These are phyloP conservation scores for Paraphoma sp. DNA, from an alignment of 2,329 filamentous ascomycete species.

Conservation along the genomic window DNA sequence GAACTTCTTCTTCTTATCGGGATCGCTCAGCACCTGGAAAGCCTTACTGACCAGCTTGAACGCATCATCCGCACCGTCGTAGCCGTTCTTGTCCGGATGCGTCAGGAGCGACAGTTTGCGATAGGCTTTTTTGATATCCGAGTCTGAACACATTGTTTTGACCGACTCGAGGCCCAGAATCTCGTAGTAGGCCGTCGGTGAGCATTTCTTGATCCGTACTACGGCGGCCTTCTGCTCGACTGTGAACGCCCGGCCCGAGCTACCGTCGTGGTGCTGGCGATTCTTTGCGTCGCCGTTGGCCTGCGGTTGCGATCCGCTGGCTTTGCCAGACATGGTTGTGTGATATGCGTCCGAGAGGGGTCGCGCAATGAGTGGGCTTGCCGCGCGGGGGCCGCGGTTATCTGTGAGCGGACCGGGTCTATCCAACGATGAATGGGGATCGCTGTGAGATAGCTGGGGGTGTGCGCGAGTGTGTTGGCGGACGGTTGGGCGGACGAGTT, in stretches of 20 bases:
- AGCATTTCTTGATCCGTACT: conserved; percentile 83
- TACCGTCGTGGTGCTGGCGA: conserved; percentile 77
- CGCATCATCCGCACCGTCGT: conserved; percentile 92
- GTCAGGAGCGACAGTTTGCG: conserved; percentile 92
- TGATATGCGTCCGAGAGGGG: background rate
- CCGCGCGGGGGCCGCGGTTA: background rate
- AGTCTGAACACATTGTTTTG: conserved; percentile 71
- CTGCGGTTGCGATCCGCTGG: conserved; percentile 52
- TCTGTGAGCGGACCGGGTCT: too few species aligned
- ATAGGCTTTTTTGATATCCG: conserved; percentile 97
- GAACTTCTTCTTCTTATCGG: conserved; percentile 88
- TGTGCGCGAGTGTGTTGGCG: background rate
- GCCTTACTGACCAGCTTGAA: conserved; percentile 98
- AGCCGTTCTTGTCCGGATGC: conserved; percentile 98
- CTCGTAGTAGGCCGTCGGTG: conserved; percentile 90
- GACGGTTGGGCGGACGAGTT: background rate
- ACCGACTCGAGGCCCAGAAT: conserved; percentile 78
- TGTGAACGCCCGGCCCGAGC: conserved; percentile 79
- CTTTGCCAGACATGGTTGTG: conserved; percentile 51
- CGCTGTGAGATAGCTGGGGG: background rate
- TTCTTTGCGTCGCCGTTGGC: conserved; percentile 48
- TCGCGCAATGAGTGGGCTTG: background rate
- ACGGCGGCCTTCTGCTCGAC: conserved; percentile 91
- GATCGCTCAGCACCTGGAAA: conserved; percentile 90
- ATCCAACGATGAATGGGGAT: background rate